Conservation (phyloP, 768 basidiomycete species). For the Pulveroboletus sp. region DNA sequence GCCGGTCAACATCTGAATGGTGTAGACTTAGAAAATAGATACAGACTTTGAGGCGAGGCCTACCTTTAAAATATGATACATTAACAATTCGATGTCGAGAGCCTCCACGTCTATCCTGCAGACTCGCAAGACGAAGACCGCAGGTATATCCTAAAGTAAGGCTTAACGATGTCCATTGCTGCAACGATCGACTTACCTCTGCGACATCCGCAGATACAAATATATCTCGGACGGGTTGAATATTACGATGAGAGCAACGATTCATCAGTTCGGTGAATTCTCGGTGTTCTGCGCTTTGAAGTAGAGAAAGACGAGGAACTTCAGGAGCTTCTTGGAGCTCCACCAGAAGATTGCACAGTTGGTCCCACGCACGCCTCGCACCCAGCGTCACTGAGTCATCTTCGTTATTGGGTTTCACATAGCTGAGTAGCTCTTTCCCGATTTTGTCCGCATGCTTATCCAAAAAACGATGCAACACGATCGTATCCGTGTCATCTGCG, state of each 20-base stretch:
- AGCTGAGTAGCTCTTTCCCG: conserved; percentile 79
- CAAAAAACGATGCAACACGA: conserved; percentile 81
- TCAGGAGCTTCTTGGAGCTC: conserved; percentile 71
- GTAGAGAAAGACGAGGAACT: conserved; percentile 54
- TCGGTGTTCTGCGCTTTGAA: conserved; percentile 48
- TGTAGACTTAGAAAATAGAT: neutral
- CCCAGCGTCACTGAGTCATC: conserved; percentile 50
- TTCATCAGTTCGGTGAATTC: conserved; percentile 67
- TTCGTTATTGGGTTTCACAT: conserved; percentile 55
- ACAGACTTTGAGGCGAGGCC: conserved; percentile 7
- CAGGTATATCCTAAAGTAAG: conserved; percentile 34
- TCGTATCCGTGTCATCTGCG: conserved; percentile 78
- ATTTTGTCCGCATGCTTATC: conserved; percentile 84
- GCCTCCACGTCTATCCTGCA: conserved; percentile 75
- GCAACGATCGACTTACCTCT: conserved; percentile 34
- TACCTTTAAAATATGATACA: conserved; percentile 77
- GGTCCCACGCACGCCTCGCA: conserved; percentile 83
- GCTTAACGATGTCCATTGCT: neutral
- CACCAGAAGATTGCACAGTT: conserved; percentile 71
- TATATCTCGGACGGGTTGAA: conserved; percentile 58
- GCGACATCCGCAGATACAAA: conserved; percentile 55
- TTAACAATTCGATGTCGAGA: conserved; percentile 71
- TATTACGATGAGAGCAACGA: conserved; percentile 57
- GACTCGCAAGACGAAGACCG: conserved; percentile 60
- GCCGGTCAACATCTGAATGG: conserved; percentile 48